These are phyloP conservation scores for Monosporascus cannonballus DNA, from an alignment of 2,329 filamentous ascomycete genomes.

Conservation along the genomic window DNA sequence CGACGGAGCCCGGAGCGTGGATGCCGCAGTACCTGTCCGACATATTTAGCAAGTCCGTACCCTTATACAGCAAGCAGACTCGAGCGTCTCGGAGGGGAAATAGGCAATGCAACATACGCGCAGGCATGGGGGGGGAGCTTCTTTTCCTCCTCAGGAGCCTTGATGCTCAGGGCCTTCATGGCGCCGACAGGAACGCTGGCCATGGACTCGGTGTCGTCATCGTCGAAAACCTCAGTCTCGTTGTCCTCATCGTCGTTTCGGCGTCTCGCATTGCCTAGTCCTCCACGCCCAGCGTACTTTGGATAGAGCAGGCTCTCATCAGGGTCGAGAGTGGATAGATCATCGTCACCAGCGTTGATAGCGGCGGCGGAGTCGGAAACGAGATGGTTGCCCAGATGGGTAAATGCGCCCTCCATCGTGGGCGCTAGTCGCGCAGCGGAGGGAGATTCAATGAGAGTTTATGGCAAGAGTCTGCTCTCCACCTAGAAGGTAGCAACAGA, in stretches of 20 bases:
- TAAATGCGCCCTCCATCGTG: slow-evolving; percentile 81
- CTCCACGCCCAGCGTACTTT: slow-evolving; percentile 54
- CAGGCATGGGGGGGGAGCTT: slow-evolving; percentile 92
- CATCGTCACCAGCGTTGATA: slow-evolving; percentile 82
- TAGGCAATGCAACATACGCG: slow-evolving; percentile 58
- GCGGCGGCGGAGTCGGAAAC: slow-evolving; percentile 78
- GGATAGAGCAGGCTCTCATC: slow-evolving; percentile 79
- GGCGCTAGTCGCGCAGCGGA: slow-evolving; percentile 4
- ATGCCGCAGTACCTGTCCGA: slow-evolving; percentile 82
- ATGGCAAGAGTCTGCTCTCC: not conserved
- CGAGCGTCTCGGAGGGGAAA: not conserved
- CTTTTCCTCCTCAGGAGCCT: slow-evolving; percentile 68
- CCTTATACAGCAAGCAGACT: not conserved
- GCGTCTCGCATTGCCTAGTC: slow-evolving; percentile 43
- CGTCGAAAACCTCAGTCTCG: slow-evolving; percentile 74
- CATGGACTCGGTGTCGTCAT: slow-evolving; percentile 71
- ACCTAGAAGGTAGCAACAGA: not conserved
- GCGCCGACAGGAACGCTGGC: slow-evolving; percentile 77
- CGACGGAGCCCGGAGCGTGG: slow-evolving; percentile 89
- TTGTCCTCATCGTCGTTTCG: slow-evolving; percentile 86
- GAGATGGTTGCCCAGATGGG: slow-evolving; percentile 79
- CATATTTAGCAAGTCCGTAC: slow-evolving; percentile 17
- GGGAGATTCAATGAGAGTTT: not conserved
- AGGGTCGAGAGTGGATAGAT: slow-evolving; percentile 61
- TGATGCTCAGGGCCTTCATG: slow-evolving; percentile 56